Conservation (phyloP, 2,329 filamentous ascomycete species). For the Sporothrix globosa region DNA sequence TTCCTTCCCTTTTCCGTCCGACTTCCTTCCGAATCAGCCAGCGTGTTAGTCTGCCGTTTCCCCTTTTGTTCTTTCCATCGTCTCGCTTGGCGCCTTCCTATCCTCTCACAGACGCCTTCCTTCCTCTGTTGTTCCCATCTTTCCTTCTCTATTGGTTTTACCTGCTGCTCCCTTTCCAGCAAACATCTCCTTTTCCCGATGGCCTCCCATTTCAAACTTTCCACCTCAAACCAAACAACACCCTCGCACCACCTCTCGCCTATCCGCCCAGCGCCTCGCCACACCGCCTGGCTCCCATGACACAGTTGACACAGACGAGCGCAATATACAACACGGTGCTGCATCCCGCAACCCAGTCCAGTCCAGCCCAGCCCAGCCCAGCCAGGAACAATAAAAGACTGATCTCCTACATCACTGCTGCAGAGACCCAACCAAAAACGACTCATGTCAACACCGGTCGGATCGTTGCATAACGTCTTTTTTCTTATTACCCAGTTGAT, state of each 20-base stretch:
- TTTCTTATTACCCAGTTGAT: slow-evolving; percentile 10
- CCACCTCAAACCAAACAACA: background rate
- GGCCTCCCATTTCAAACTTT: background rate
- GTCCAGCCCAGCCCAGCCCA: background rate
- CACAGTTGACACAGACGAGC: slow-evolving; percentile 21
- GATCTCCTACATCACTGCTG: slow-evolving; percentile 8
- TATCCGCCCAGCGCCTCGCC: slow-evolving; percentile 19
- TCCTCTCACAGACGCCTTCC: background rate
- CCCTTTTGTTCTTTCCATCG: background rate
- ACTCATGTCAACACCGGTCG: background rate
- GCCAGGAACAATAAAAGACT: background rate
- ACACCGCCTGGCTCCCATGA: slow-evolving; percentile 15
- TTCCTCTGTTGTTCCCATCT: background rate
- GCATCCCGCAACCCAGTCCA: slow-evolving; percentile 8
- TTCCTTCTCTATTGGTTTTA: background rate
- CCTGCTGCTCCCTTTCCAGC: background rate
- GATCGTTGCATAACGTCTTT: slow-evolving; percentile 3
- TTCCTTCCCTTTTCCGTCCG: slow-evolving; percentile 23
- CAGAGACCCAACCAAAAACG: background rate
- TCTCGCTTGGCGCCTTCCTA: background rate
- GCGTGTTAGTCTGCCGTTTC: background rate
- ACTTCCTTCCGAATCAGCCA: background rate
- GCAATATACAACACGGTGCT: slow-evolving; percentile 19
- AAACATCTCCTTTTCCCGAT: background rate
- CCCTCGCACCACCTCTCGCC: slow-evolving; percentile 7